Evolutionary conservation across 768 basidiomycete genomes (phyloP).

Genomic region (Gloeopeniophorella convolvens): DNA sequence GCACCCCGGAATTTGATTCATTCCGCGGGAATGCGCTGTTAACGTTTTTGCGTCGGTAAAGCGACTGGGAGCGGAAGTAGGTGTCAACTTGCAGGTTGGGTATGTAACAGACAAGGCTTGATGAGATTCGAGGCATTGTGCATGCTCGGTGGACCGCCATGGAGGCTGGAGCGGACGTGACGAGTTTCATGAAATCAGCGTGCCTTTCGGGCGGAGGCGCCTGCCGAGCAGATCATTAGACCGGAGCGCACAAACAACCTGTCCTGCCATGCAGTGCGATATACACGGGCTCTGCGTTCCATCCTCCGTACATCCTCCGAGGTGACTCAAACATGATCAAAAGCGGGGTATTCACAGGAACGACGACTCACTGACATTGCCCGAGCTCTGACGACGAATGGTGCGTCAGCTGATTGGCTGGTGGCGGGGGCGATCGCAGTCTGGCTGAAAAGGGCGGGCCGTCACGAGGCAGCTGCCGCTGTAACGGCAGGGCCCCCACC

Average conservation of each 20-base stretch:
- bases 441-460: background rate
- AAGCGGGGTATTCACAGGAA: background rate
- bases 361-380: slow-evolving; percentile 11
- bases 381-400: too few species aligned
- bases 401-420: too few species aligned
- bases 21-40: slow-evolving; percentile 19
- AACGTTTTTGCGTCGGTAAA: slow-evolving; percentile 18
- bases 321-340: slow-evolving; percentile 19
- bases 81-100: slow-evolving; percentile 5
- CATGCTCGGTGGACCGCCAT: slow-evolving; percentile 11
- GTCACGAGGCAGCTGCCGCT: slow-evolving; percentile 6
- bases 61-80: slow-evolving; percentile 15
- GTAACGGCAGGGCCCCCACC: background rate
- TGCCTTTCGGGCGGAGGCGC: slow-evolving; percentile 14
- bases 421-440: background rate
- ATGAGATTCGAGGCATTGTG: slow-evolving; percentile 14
- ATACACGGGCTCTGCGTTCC: slow-evolving; percentile 18
- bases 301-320: slow-evolving; percentile 14
- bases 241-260: slow-evolving; percentile 12
- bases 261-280: slow-evolving; percentile 7
- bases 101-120: slow-evolving; percentile 9
- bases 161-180: slow-evolving; percentile 6
- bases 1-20: slow-evolving; percentile 15
- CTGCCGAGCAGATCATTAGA: slow-evolving; percentile 14
- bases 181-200: slow-evolving; percentile 21